These are phyloP conservation scores for Beta lomatogona DNA, from an alignment of 179 eudicot species.

Conservation along the genomic window DNA sequence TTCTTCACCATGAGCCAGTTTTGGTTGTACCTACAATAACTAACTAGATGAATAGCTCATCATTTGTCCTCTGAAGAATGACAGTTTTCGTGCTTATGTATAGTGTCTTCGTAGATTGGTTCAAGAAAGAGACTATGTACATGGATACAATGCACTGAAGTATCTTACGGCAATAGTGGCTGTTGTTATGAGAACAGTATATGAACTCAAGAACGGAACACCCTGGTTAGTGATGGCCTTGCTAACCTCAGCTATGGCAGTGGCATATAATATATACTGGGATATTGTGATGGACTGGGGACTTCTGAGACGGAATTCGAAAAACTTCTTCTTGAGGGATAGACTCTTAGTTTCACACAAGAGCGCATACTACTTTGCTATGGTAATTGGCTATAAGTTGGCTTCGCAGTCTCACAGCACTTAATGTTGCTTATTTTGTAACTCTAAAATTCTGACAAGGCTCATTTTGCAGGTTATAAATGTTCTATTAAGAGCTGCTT, in stretches of 20 bases:
- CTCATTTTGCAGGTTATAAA: slow-evolving; percentile 48
- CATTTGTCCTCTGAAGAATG: background rate
- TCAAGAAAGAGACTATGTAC: slow-evolving; percentile 52
- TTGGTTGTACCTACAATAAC: no score
- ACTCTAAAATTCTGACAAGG: background rate
- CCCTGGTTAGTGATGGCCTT: slow-evolving; percentile 58
- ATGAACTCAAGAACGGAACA: slow-evolving; percentile 42
- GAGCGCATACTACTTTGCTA: slow-evolving; percentile 58
- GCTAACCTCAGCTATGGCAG: slow-evolving; percentile 54
- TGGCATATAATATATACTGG: slow-evolving; percentile 60
- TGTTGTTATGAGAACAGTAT: slow-evolving; percentile 54
- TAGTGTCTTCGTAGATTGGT: slow-evolving; percentile 67
- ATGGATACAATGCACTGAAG: slow-evolving; percentile 59
- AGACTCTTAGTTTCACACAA: slow-evolving; percentile 50
- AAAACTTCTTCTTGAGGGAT: slow-evolving; percentile 51
- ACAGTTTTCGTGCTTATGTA: slow-evolving; percentile 18
- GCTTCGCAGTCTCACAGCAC: background rate
- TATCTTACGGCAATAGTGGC: slow-evolving; percentile 68
- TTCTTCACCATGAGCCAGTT: background rate
- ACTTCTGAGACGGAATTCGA: slow-evolving; percentile 52
- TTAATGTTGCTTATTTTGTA: background rate
- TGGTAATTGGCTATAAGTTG: slow-evolving; percentile 40
- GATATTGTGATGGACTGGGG: slow-evolving; percentile 73
- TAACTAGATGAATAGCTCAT: no score
- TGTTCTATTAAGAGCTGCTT: slow-evolving; percentile 64